A percentile compares a stretch with the other conserved stretches of the same genome.
Evolutionary conservation across 2,329 filamentous ascomycete species (phyloP).

Genomic region (Scedosporium aurantiacum): DNA sequence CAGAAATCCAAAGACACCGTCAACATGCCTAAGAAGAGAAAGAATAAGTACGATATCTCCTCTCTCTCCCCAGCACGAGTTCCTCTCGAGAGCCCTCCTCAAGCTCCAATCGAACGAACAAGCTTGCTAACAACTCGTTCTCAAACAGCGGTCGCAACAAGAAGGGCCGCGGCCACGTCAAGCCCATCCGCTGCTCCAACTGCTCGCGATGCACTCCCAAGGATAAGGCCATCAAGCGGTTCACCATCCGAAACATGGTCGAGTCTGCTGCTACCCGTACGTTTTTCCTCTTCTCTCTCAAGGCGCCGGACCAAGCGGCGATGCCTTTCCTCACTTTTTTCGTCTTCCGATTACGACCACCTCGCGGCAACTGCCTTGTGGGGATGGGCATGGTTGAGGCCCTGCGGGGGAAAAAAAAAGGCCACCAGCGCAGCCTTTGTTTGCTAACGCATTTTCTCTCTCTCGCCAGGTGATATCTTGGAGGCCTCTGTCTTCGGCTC

Average conservation of each 20-base stretch:
- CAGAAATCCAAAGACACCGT: constrained; percentile 38
- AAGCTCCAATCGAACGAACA: too few relatives aligned
- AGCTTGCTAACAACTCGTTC: too few relatives aligned
- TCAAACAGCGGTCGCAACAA: constrained; percentile 84
- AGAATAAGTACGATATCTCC: constrained; percentile 44
- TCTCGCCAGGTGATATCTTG: constrained; percentile 85
- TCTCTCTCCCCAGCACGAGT: too few relatives aligned
- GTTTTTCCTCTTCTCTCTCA: constrained; percentile 37
- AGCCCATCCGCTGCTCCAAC: constrained; percentile 81
- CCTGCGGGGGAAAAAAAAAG: too few relatives aligned
- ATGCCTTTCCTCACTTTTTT: too few relatives aligned
- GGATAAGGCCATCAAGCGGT: constrained; percentile 99
- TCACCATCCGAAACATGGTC: constrained; percentile 99
- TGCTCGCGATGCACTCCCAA: constrained; percentile 84
- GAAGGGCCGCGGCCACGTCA: constrained; percentile 99
- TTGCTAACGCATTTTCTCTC: not conserved
- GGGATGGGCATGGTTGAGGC: too few relatives aligned
- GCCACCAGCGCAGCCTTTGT: not conserved
- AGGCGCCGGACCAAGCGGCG: not conserved
- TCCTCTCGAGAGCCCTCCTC: too few relatives aligned
- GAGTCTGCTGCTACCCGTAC: constrained; percentile 99
- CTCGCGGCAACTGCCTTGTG: too few relatives aligned
- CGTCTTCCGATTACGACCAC: too few relatives aligned
- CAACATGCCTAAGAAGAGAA: constrained; percentile 65
- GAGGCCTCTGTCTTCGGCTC: constrained; percentile 91